phyloP scores from a whole-genome alignment of 1,139 yeast genomes.

The Saccharomyces hybrid region DNA sequence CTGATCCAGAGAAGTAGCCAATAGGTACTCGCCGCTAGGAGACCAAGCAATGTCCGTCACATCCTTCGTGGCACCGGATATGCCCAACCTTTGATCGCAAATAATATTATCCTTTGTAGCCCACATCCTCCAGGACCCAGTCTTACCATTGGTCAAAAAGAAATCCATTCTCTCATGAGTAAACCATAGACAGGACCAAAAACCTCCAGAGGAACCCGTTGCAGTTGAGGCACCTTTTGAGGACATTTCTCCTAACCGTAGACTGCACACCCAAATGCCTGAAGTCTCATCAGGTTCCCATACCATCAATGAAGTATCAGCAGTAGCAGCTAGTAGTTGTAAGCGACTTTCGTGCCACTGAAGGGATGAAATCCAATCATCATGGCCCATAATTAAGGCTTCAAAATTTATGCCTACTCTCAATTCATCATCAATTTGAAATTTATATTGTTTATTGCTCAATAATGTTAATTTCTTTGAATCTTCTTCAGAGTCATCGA shows the following conservation, averaged over 20 bases:
- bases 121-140: slow-evolving; percentile 91
- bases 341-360: slow-evolving; percentile 66
- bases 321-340: slow-evolving; percentile 73
- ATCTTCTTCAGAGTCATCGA: slow-evolving; percentile 53
- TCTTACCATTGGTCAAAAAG: slow-evolving; percentile 75
- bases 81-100: slow-evolving; percentile 54
- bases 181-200: slow-evolving; percentile 87
- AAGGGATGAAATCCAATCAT: slow-evolving; percentile 89
- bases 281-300: slow-evolving; percentile 87
- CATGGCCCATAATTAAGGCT: slow-evolving; percentile 94
- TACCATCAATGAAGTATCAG: slow-evolving; percentile 90
- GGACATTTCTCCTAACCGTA: slow-evolving; percentile 83
- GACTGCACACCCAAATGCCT: slow-evolving; percentile 83
- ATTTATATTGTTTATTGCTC: slow-evolving; percentile 57
- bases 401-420: slow-evolving; percentile 63
- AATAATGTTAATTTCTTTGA: slow-evolving; percentile 44
- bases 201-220: slow-evolving; percentile 96
- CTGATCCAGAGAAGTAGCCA: slow-evolving; percentile 81
- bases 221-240: slow-evolving; percentile 97
- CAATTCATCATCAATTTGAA: slow-evolving; percentile 34
- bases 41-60: slow-evolving; percentile 84
- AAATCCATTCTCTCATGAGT: slow-evolving; percentile 38
- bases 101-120: slow-evolving; percentile 30
- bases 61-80: slow-evolving; percentile 69
- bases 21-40: slow-evolving; percentile 52